These are phyloP conservation scores for Amanita rubescens DNA, from an alignment of 768 basidiomycete genomes.

Conservation along the genomic window DNA sequence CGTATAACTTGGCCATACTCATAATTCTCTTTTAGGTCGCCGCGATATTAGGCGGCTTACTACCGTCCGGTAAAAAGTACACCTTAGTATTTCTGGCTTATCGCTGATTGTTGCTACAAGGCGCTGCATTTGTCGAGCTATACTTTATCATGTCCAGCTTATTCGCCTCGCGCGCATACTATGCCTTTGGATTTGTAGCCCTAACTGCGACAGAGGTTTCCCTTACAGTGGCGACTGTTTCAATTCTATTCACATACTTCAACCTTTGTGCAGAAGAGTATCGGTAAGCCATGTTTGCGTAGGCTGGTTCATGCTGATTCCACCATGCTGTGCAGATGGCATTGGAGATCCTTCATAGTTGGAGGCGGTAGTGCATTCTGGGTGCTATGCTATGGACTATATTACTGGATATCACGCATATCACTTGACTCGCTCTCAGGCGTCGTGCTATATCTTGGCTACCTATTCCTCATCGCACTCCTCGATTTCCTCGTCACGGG, in stretches of 20 bases:
- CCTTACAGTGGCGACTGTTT: constrained; percentile 85
- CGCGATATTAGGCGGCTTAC: constrained; percentile 78
- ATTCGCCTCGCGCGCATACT: constrained; percentile 89
- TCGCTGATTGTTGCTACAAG: constrained; percentile 28
- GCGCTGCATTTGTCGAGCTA: constrained; percentile 91
- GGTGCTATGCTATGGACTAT: constrained; percentile 82
- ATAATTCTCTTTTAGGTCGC: constrained; percentile 38
- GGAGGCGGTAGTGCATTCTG: constrained; percentile 93
- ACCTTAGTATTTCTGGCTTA: neutral
- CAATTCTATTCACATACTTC: constrained; percentile 88
- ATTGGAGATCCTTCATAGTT: constrained; percentile 90
- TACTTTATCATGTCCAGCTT: constrained; percentile 89
- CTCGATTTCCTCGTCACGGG: constrained; percentile 87
- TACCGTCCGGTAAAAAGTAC: constrained; percentile 71
- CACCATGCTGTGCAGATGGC: constrained; percentile 54
- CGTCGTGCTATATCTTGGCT: constrained; percentile 82
- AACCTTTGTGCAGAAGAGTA: constrained; percentile 93
- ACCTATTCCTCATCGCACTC: constrained; percentile 75
- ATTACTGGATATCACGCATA: constrained; percentile 85
- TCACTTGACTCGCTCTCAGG: constrained; percentile 78
- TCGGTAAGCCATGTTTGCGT: constrained; percentile 37
- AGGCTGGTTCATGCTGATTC: neutral
- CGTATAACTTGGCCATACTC: constrained; percentile 3
- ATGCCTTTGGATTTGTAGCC: constrained; percentile 94
- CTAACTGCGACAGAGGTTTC: constrained; percentile 77